Evolutionary conservation across 2,329 filamentous ascomycete genomes (phyloP).

Genomic region (Didymosphaeria variabile): DNA sequence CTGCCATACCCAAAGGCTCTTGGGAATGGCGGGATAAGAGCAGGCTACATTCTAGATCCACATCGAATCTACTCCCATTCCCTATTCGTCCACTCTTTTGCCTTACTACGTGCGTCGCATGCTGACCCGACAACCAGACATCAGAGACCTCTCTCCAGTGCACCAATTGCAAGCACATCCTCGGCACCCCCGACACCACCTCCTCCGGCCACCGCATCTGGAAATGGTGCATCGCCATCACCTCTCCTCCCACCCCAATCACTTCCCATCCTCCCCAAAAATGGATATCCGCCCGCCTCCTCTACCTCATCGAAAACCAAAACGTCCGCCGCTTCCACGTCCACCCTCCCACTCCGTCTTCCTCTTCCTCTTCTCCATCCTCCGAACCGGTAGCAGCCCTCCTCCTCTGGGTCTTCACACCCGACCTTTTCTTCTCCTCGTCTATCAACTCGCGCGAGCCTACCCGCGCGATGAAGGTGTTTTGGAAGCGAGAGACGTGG

Average conservation of each 20-base stretch:
- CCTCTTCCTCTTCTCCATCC: not conserved
- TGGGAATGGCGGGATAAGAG: slow-evolving; percentile 47
- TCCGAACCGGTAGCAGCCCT: slow-evolving; percentile 29
- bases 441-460: slow-evolving; percentile 50
- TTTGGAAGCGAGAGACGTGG: slow-evolving; percentile 56
- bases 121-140: slow-evolving; percentile 12
- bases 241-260: slow-evolving; percentile 5
- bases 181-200: slow-evolving; percentile 54
- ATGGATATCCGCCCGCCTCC: slow-evolving; percentile 64
- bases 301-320: slow-evolving; percentile 64
- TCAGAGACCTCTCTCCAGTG: slow-evolving; percentile 42
- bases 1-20: slow-evolving; percentile 39
- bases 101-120: not conserved
- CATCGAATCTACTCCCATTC: not conserved
- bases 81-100: not conserved
- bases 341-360: slow-evolving; percentile 35
- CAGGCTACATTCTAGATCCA: slow-evolving; percentile 38
- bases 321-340: slow-evolving; percentile 67
- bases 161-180: slow-evolving; percentile 46
- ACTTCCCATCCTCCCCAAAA: slow-evolving; percentile 42
- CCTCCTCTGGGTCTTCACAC: slow-evolving; percentile 69
- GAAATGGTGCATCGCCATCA: slow-evolving; percentile 59
- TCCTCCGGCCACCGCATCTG: slow-evolving; percentile 59
- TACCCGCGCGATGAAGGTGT: slow-evolving; percentile 65
- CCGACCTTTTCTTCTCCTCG: slow-evolving; percentile 65